Base-by-base conservation (phyloP, 2,329 filamentous ascomycete species). In the Allantophomopsis lycopodina region DNA sequence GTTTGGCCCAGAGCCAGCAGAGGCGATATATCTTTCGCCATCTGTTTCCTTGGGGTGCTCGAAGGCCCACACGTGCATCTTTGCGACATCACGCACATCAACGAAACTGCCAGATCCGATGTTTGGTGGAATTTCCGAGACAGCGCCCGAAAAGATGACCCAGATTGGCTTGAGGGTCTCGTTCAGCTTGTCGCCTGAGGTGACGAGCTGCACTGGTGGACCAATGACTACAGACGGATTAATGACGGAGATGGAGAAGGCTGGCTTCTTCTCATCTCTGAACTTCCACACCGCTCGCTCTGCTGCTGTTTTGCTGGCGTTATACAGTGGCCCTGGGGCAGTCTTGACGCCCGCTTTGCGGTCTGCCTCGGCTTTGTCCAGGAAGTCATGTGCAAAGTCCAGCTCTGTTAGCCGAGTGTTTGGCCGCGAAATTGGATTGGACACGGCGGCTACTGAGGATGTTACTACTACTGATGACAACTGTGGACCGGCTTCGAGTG, bases 71-170 rank as follows among this genome's bases (percentile, higher is more conserved):
- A 60, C 48, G 12, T 62, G 51, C 33, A 64, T 50, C 7, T 54
- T 51, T 2, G 62, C 62, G 1, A 68, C 63, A 41, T 68, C 64
- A 5, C 62, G 55, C 1, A 68, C 61, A 43, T 68, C 65, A 12
- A 68, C 60, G 34, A 48, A 54, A 7, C 52, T 51, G 2, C 46
- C 51, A 0, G 54, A 44, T 5, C 49, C 52, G 11, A 48, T 45
- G 2, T 46, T 45, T 0, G 55, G 46, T 1, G 54, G 44, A 2
- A 53, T 32, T 1, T 48, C 43, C 35, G 55, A 44, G 1, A 53
- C 41, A 2, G 42, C 37, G 15, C 63, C 61, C 0, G 55, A 50
- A 39, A 63, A 55, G 7, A 63, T 46, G 2, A 54, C 39, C 42
- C 46, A 62, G 36, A 64, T 48, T 4, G 55, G 46, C 11, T 37